Conservation (phyloP, 768 basidiomycete genomes). For the Scleroderma citrinum region DNA sequence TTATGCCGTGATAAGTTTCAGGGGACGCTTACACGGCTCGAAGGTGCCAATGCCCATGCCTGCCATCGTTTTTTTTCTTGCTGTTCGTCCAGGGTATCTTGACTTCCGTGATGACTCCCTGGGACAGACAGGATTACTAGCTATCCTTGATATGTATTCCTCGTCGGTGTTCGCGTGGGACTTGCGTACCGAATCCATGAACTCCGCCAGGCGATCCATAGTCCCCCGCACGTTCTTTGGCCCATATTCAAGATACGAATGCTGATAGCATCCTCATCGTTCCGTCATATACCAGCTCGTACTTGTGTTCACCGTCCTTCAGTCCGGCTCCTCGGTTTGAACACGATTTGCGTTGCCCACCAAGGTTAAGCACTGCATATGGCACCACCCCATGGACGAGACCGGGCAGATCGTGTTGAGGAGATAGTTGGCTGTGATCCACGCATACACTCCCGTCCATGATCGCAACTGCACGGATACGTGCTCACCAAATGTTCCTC, state of each 20-base stretch:
- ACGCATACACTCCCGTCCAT: slow-evolving; percentile 99
- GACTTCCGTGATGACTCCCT: slow-evolving; percentile 55
- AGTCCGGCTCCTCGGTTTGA: slow-evolving; percentile 61
- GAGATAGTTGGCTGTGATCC: slow-evolving; percentile 97
- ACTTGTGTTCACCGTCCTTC: slow-evolving; percentile 88
- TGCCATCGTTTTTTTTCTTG: slow-evolving; percentile 62
- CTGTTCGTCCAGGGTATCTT: slow-evolving; percentile 48
- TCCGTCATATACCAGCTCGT: slow-evolving; percentile 73
- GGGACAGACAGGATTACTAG: slow-evolving; percentile 82
- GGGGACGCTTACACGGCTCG: slow-evolving; percentile 76
- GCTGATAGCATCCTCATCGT: slow-evolving; percentile 78
- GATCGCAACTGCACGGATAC: slow-evolving; percentile 78
- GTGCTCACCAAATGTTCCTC: slow-evolving; percentile 44
- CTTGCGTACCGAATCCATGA: slow-evolving; percentile 52
- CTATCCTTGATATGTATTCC: slow-evolving; percentile 7
- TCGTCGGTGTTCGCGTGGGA: slow-evolving; percentile 1
- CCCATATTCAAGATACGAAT: slow-evolving; percentile 96
- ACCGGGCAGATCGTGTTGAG: slow-evolving; percentile 63
- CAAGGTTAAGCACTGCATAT: slow-evolving; percentile 92
- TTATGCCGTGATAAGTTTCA: slow-evolving; percentile 91
- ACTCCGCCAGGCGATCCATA: slow-evolving; percentile 88
- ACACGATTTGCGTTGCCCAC: slow-evolving; percentile 97
- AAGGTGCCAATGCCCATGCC: slow-evolving; percentile 80
- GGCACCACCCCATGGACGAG: slow-evolving; percentile 43
- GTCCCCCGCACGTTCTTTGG: slow-evolving; percentile 81